Base-by-base conservation (phyloP, 352 stramenopile genomes). In the Hyaloperonospora arabidopsidis region DNA sequence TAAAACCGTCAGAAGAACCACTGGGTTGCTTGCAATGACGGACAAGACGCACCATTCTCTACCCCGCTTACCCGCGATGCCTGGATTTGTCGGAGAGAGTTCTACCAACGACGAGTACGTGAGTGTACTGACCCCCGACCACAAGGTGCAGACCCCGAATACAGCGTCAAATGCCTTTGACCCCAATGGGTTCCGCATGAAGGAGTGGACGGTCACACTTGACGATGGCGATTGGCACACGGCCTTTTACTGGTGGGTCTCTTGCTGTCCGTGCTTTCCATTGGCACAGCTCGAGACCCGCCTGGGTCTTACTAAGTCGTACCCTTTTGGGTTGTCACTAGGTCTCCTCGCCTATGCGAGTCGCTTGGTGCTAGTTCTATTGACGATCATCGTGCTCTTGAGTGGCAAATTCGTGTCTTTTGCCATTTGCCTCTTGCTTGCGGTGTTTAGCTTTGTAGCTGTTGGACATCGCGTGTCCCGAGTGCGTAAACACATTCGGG, bases 231-330 rank as follows among this genome's bases (percentile, higher is more conserved):
- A 70, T 47, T 35, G 64, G 47, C 51, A 55, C 47, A 68, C 59
- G 15, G 61, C 57, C 50, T 75, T 67, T 58, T 67, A 63, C 19
- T 72, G 59, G 59, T 69, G 56, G 54, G 56, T 63, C 1, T 72
- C 59, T 52, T 67, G 64, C 43, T 75, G 67, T 22, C 67, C 67
- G 22, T 75, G 63, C 39, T 36, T 65, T 22, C 50, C 67, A 15
- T 38, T 75, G 38, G 38, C 67, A 19, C 67, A 75, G 50, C 40
- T 75, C 19, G 62, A 75, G 46, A 62, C 54, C 12, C 63, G 67
- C 17, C 46, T 75, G 8, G 67, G 67, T 7, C 63, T 72, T 21
- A 8, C 8, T 4, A 59, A 64, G 36, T 62, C 58, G 13, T 71
- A 48, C 46, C 36, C 44, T 6, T 15, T 36, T 1, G 62, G 63